phyloP scores from a whole-genome alignment of 148 eudicot genomes.

The Pouteria glomerata region DNA sequence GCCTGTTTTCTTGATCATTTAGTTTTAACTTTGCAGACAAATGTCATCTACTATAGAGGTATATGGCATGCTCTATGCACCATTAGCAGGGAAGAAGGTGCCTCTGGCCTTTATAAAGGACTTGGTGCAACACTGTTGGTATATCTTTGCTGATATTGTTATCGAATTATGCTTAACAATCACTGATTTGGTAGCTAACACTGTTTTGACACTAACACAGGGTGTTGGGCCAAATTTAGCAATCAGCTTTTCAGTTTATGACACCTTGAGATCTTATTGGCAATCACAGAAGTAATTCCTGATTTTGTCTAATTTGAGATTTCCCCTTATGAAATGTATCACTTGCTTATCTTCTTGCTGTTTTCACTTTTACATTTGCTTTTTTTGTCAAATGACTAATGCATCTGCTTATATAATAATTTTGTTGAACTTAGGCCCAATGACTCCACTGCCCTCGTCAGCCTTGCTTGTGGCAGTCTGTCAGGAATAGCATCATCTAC shows the following conservation, averaged over 20 bases:
- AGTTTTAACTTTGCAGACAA: conserved; percentile 48
- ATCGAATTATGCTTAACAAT: neutral
- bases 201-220: conserved; percentile 30
- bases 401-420: neutral
- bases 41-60: conserved; percentile 76
- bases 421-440: conserved; percentile 47
- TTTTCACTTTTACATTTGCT: neutral
- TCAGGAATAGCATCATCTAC: conserved; percentile 94
- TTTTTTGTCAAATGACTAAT: neutral
- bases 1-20: conserved; percentile 2
- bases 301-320: conserved; percentile 1
- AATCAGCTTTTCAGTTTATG: conserved; percentile 91
- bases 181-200: neutral
- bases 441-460: conserved; percentile 68
- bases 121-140: conserved; percentile 92
- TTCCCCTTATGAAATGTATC: neutral
- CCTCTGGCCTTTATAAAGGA: conserved; percentile 86
- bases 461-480: conserved; percentile 97
- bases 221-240: conserved; percentile 98
- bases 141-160: conserved; percentile 12
- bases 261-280: conserved; percentile 80
- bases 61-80: conserved; percentile 76
- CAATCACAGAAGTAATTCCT: conserved; percentile 49
- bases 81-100: conserved; percentile 75
- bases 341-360: neutral